phyloP scores from a whole-genome alignment of 805 yeast genomes.

The Candida berthetii region DNA sequence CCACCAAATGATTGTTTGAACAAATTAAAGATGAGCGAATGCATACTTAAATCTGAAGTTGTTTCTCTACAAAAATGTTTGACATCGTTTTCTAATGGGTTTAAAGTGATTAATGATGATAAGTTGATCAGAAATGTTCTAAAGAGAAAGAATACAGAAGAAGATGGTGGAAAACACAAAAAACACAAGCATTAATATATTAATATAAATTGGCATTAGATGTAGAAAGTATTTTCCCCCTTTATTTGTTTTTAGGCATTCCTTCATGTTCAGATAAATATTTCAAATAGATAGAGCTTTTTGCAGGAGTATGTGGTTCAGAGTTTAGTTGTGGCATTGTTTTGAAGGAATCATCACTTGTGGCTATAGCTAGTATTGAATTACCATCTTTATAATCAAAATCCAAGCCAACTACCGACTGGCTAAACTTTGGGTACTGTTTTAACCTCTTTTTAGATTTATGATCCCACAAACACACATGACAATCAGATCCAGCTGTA shows the following conservation, averaged over 20 bases:
- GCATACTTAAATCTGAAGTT: constrained; percentile 53
- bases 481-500: constrained; percentile 91
- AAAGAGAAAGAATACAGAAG: constrained; percentile 34
- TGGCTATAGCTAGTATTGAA: constrained; percentile 33
- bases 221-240: too few species aligned
- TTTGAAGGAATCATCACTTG: constrained; percentile 44
- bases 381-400: constrained; percentile 24
- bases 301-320: constrained; percentile 2
- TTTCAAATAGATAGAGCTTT: constrained; percentile 12
- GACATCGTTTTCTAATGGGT: constrained; percentile 20
- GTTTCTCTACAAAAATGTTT: constrained; percentile 38
- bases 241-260: constrained; percentile 5
- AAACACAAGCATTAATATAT: background rate
- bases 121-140: constrained; percentile 53
- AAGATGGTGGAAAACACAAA: too few species aligned
- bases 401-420: constrained; percentile 36
- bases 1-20: constrained; percentile 9
- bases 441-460: constrained; percentile 72
- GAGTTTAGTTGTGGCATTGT: constrained; percentile 22
- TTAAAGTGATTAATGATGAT: constrained; percentile 47
- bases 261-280: constrained; percentile 14
- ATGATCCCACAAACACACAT: constrained; percentile 87
- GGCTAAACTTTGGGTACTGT: constrained; percentile 51
- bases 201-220: background rate
- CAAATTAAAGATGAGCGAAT: constrained; percentile 39